Percentiles rank a stretch among this genome's conserved stretches.
Conservation (phyloP, 2,329 filamentous ascomycete genomes). For the Arthrocladium fulminans region DNA sequence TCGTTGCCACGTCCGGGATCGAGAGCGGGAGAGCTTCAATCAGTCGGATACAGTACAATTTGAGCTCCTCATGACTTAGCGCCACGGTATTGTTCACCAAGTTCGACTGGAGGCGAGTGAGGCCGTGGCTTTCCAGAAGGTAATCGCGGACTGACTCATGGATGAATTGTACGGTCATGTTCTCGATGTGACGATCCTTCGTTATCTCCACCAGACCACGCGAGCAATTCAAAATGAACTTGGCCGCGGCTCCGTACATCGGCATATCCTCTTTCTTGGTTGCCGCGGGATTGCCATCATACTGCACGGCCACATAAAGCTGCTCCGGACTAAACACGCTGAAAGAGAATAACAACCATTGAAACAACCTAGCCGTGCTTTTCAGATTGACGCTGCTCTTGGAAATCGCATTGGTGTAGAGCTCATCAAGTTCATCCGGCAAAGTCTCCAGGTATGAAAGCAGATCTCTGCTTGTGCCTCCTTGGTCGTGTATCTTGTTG, state of each 20-base stretch:
- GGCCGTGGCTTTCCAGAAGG: conserved; percentile 26
- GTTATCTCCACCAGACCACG: conserved; percentile 27
- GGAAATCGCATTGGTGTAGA: conserved; percentile 17
- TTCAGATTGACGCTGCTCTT: conserved; percentile 7
- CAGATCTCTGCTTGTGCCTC: conserved; percentile 30
- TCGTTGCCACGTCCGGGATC: not conserved
- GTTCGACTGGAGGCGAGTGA: conserved; percentile 5
- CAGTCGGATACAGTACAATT: not conserved
- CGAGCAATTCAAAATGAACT: conserved; percentile 23
- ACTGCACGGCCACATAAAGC: conserved; percentile 2
- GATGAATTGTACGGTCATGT: conserved; percentile 28
- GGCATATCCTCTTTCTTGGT: conserved; percentile 1
- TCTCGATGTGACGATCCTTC: conserved; percentile 6
- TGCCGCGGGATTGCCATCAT: not conserved
- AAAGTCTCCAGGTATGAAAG: conserved; percentile 28
- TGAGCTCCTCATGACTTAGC: conserved; percentile 6
- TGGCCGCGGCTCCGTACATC: not conserved
- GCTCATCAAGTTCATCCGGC: conserved; percentile 21
- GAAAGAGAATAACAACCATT: conserved; percentile 16
- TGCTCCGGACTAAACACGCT: conserved; percentile 31
- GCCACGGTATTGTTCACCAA: conserved; percentile 8
- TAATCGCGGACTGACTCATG: conserved; percentile 31
- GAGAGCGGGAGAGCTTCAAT: not conserved
- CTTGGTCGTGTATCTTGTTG: conserved; percentile 28
- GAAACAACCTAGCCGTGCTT: conserved; percentile 24